A percentile compares a stretch with the other conserved stretches of the same genome.
phyloP scores from a whole-genome alignment of 495 filamentous ascomycete species.

The Penicillium waksmanii region DNA sequence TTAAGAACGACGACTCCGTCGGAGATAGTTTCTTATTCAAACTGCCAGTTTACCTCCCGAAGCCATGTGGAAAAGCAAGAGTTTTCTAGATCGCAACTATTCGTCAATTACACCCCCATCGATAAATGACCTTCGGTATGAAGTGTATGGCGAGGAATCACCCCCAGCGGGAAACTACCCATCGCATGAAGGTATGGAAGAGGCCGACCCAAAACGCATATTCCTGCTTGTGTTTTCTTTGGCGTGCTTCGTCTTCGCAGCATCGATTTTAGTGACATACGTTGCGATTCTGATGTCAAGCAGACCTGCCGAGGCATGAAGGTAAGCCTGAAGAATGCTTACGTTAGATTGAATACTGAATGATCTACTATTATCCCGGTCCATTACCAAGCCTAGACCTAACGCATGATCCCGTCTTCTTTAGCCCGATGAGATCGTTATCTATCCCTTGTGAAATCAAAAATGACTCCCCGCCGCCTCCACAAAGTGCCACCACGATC shows the following conservation, averaged over 20 bases:
- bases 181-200: background rate
- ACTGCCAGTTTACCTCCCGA: background rate
- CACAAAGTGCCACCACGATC: too few relatives aligned
- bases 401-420: too few relatives aligned
- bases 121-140: background rate
- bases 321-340: background rate
- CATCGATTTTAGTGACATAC: background rate
- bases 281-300: background rate
- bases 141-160: background rate
- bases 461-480: too few relatives aligned
- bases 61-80: conserved; percentile 17
- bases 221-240: conserved; percentile 1
- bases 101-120: background rate
- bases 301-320: background rate
- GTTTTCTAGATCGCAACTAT: conserved; percentile 14
- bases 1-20: background rate
- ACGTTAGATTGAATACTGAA: too few relatives aligned
- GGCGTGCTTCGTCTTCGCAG: background rate
- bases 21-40: background rate
- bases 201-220: background rate
- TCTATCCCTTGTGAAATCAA: too few relatives aligned
- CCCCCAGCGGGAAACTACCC: background rate
- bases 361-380: too few relatives aligned
- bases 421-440: too few relatives aligned
- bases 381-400: too few relatives aligned